Conservation (phyloP, 2,329 filamentous ascomycete genomes). For the Colletotrichum chrysophilum region DNA sequence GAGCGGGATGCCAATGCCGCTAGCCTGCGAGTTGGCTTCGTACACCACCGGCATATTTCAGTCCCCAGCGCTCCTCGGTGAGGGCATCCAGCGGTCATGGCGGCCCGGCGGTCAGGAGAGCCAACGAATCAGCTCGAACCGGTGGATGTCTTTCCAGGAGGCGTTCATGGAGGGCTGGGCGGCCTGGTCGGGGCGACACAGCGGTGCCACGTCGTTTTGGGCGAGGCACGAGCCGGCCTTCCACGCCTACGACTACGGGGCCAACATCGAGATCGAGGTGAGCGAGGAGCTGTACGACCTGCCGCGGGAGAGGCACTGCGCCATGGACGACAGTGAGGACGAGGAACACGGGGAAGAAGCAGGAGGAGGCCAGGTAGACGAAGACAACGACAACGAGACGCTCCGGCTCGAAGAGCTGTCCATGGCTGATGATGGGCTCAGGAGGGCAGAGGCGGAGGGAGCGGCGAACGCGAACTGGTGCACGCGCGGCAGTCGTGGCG, state of each 20-base stretch:
- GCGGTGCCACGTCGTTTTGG: not conserved
- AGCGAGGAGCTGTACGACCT: not conserved
- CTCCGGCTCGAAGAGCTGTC: not conserved
- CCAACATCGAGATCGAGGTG: slow-evolving; percentile 7
- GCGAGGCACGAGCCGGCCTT: not conserved
- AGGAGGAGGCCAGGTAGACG: too few relatives aligned
- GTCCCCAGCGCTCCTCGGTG: not conserved
- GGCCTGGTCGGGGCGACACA: not conserved
- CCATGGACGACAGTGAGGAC: not conserved
- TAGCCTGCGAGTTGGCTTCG: not conserved
- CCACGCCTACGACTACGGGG: not conserved
- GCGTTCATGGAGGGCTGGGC: not conserved
- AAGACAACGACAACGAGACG: slow-evolving; percentile 17
- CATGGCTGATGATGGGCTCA: not conserved
- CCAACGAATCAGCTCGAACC: not conserved
- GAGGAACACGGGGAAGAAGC: not conserved
- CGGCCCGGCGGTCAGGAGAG: not conserved
- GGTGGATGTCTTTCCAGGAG: not conserved
- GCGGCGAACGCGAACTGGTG: not conserved
- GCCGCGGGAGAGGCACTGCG: not conserved
- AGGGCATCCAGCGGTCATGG: not conserved
- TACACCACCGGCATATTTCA: not conserved
- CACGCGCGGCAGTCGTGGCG: not conserved
- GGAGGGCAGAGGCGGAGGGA: not conserved
- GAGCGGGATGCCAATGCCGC: not conserved